Base-by-base conservation (phyloP, 257 asterid species). In the Catharanthus roseus region DNA sequence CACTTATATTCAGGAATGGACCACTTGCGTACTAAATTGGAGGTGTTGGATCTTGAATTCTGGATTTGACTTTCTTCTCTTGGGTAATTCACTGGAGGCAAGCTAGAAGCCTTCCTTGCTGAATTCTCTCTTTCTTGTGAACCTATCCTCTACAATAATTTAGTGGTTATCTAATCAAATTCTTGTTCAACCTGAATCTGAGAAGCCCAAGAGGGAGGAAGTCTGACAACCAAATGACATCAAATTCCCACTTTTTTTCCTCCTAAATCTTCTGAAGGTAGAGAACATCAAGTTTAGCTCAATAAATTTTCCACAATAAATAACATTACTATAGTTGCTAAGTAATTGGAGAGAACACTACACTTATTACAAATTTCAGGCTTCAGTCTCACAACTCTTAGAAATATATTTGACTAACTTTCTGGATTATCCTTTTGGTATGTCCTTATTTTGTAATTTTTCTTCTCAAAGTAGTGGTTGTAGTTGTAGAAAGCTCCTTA, bases 81-180 rank as follows among this genome's bases (percentile, higher is more conserved):
- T 74, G 88, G n/a, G 75, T 78, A 79, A 73, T 75, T 83, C 53
- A 70, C 63, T 67, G 86, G 85, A 80, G 95, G 89, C 76, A 87
- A 79, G 79, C 69, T 77, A 70, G 87, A 79, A 49, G 63, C 75
- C 83, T 92, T 86, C 90, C 85, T 88, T 54, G 68, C 81, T 63
- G 97, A 88, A 80, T 57, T 82, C 77, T 93, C 96, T 81, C 92
- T 93, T 67, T 95, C 97, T 85, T 95, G 97, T 62, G 97, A 88
- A 80, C 77, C 87, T 38, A 82, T 60, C 77, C 88, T 88, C 97
- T 95, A 66, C 61, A 67, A 26, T 38, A 2, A 49, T 34, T 61
- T 29, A 39, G 64, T 0, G 58, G 56, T 38, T 3, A 10, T 1
- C 24, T 42, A 57, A 29, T n/a, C 16, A 21, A 67, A 24, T 28